A percentile compares a stretch with the other conserved stretches of the same genome.
Evolutionary conservation across 805 yeast species (phyloP).

Genomic region (Debaryomyces maramus): DNA sequence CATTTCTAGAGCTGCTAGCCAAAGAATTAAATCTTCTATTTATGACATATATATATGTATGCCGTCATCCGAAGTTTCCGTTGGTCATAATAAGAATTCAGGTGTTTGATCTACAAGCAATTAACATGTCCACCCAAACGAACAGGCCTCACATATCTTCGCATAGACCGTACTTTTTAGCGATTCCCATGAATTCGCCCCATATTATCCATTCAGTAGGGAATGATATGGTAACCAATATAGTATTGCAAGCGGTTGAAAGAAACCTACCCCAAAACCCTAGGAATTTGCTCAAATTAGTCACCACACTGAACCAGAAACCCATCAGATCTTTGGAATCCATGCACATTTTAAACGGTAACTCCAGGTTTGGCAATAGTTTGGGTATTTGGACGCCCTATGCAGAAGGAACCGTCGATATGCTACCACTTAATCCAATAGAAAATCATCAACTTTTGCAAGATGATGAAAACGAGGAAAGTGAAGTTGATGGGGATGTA

Average conservation of each 20-base stretch:
- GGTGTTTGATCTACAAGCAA: slow-evolving; percentile 52
- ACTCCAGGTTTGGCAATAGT: slow-evolving; percentile 59
- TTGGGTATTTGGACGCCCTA: slow-evolving; percentile 74
- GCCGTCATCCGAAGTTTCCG: slow-evolving; percentile 64
- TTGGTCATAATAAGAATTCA: slow-evolving; percentile 64
- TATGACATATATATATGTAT: slow-evolving; percentile 63
- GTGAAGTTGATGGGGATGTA: slow-evolving; percentile 2
- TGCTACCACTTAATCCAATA: slow-evolving; percentile 55
- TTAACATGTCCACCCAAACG: slow-evolving; percentile 10
- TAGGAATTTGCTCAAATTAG: slow-evolving; percentile 38
- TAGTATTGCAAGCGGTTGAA: slow-evolving; percentile 63
- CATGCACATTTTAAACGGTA: slow-evolving; percentile 59
- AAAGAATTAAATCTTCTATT: slow-evolving; percentile 51
- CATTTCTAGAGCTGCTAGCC: slow-evolving; percentile 50
- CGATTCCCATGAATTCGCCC: slow-evolving; percentile 67
- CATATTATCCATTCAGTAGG: slow-evolving; percentile 59
- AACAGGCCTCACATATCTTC: slow-evolving; percentile 48
- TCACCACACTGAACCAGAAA: slow-evolving; percentile 36
- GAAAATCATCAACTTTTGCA: slow-evolving; percentile 41
- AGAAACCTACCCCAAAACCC: slow-evolving; percentile 48
- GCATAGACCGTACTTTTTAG: slow-evolving; percentile 62
- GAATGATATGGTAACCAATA: slow-evolving; percentile 42
- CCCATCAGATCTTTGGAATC: slow-evolving; percentile 50
- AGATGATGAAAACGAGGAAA: slow-evolving; percentile 14
- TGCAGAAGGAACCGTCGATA: slow-evolving; percentile 67